These are phyloP conservation scores for Botrytis tulipae DNA, from an alignment of 2,329 filamentous ascomycete species.

Conservation along the genomic window DNA sequence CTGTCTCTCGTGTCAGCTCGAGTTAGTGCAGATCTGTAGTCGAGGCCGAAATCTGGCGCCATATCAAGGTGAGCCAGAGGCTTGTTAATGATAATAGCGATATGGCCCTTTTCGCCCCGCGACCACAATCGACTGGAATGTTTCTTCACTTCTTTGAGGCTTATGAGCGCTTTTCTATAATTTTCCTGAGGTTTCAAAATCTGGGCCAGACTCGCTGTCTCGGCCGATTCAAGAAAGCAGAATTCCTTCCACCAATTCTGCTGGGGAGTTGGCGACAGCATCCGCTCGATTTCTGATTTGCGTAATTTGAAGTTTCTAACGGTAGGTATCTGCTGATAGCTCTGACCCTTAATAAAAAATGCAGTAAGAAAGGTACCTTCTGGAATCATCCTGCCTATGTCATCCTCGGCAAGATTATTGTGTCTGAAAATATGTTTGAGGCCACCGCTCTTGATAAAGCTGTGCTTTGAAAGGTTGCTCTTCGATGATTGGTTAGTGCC, in stretches of 20 bases:
- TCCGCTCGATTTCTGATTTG: neutral
- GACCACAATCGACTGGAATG: neutral
- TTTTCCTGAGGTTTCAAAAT: neutral
- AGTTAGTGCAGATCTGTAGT: neutral
- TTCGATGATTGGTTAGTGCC: neutral
- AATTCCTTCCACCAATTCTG: conserved; percentile 8
- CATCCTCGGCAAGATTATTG: neutral
- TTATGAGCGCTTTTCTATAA: neutral
- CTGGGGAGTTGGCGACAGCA: neutral
- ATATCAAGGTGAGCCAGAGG: neutral
- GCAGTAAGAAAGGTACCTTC: neutral
- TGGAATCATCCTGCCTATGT: neutral
- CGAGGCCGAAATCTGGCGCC: neutral
- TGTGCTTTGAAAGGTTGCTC: neutral
- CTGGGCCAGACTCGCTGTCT: neutral
- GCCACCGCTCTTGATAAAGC: neutral
- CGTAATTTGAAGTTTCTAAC: neutral
- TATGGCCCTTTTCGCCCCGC: neutral
- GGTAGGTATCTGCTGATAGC: neutral
- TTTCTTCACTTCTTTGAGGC: neutral
- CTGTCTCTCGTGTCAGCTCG: no score
- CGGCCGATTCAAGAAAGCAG: neutral
- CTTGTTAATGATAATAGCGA: neutral
- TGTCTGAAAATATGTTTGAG: neutral
- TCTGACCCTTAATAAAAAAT: neutral